phyloP scores from a whole-genome alignment of 2,329 filamentous ascomycete genomes.

The Mycosphaerelloides madeirae region DNA sequence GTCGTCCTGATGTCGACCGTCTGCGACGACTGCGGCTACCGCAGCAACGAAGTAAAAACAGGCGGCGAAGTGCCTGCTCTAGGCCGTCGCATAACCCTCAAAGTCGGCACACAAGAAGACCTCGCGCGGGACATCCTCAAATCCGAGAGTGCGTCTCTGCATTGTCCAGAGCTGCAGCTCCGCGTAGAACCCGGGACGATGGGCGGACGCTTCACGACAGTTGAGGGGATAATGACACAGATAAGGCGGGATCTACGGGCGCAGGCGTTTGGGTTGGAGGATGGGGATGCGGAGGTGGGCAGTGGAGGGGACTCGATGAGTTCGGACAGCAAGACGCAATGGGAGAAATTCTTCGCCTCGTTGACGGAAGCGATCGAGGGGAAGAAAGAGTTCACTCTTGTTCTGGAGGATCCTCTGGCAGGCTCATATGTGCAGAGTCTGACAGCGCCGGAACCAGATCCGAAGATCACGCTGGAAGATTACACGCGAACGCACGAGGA shows the following conservation, averaged over 20 bases:
- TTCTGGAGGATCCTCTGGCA: constrained; percentile 82
- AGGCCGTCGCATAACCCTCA: constrained; percentile 76
- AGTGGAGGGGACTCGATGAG: constrained; percentile 69
- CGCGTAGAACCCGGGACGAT: constrained; percentile 89
- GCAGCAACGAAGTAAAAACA: constrained; percentile 95
- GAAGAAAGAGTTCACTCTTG: constrained; percentile 72
- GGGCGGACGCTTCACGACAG: constrained; percentile 92
- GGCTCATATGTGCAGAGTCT: constrained; percentile 92
- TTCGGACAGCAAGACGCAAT: constrained; percentile 61
- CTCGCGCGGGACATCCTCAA: constrained; percentile 92
- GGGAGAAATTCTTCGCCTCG: constrained; percentile 74
- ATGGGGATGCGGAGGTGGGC: constrained; percentile 40
- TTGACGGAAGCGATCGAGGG: constrained; percentile 76
- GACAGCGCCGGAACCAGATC: constrained; percentile 72
- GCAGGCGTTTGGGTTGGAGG: constrained; percentile 77
- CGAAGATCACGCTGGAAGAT: constrained; percentile 72
- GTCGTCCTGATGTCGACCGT: constrained; percentile 93
- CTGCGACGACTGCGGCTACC: constrained; percentile 83
- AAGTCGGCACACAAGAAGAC: constrained; percentile 65
- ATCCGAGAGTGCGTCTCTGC: constrained; percentile 82
- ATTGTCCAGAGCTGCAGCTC: constrained; percentile 81
- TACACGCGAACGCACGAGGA: constrained; percentile 88
- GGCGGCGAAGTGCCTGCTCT: constrained; percentile 85
- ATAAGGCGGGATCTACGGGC: constrained; percentile 82
- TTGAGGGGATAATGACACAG: constrained; percentile 89